phyloP scores from a whole-genome alignment of 2,329 filamentous ascomycete genomes.

The Zelopaecilomyces penicillatus region DNA sequence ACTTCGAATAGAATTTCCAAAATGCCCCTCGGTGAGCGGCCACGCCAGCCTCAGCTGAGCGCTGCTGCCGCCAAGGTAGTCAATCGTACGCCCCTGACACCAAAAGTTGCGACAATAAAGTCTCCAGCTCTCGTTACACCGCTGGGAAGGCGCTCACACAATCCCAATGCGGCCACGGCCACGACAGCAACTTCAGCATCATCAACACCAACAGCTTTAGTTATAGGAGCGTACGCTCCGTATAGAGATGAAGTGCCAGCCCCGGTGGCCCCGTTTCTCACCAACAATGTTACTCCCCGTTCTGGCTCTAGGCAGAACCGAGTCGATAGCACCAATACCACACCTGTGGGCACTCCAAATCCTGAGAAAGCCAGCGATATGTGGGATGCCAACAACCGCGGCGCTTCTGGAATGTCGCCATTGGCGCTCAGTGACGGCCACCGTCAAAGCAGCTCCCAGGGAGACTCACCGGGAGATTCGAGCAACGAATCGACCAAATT shows the following conservation, averaged over 20 bases:
- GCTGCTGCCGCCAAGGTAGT: slow-evolving; percentile 49
- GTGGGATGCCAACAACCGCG: slow-evolving; percentile 30
- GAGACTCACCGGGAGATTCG: slow-evolving; percentile 18
- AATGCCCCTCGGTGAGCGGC: slow-evolving; percentile 45
- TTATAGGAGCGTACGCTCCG: slow-evolving; percentile 5
- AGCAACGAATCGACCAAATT: slow-evolving; percentile 51
- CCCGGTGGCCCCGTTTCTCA: slow-evolving; percentile 48
- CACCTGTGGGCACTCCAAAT: slow-evolving; percentile 54
- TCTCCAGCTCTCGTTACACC: slow-evolving; percentile 33
- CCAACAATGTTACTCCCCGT: slow-evolving; percentile 67
- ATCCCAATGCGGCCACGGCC: slow-evolving; percentile 1
- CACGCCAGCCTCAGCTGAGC: slow-evolving; percentile 61
- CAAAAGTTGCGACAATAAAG: slow-evolving; percentile 45
- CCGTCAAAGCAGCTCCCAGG: slow-evolving; percentile 11
- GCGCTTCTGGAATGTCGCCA: slow-evolving; percentile 25
- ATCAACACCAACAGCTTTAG: too few species aligned
- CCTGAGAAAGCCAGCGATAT: slow-evolving; percentile 31
- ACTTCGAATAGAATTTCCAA: slow-evolving; percentile 19
- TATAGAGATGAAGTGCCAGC: slow-evolving; percentile 42
- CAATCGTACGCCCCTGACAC: slow-evolving; percentile 42
- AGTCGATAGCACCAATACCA: slow-evolving; percentile 58
- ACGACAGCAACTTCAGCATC: slow-evolving; percentile 10
- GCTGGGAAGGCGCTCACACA: slow-evolving; percentile 27
- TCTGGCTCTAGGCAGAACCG: slow-evolving; percentile 66
- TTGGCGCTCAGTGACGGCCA: slow-evolving; percentile 12